phyloP scores from a whole-genome alignment of 768 basidiomycete genomes.

The Hydnomerulius pinastri region DNA sequence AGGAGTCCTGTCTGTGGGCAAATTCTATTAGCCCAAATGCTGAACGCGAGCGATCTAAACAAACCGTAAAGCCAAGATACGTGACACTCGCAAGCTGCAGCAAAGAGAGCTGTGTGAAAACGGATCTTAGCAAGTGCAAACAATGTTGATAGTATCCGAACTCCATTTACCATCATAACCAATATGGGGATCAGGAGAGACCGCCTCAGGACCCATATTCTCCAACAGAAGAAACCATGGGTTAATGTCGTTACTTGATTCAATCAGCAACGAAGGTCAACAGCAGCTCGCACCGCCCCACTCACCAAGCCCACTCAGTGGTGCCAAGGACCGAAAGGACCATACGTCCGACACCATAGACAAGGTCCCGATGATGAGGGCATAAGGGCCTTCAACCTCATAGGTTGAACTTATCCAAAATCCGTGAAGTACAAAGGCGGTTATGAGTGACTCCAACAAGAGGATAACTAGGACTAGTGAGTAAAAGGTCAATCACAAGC shows the following conservation, averaged over 20 bases:
- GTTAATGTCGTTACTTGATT: constrained; percentile 13
- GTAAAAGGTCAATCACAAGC: neutral
- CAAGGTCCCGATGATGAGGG: neutral
- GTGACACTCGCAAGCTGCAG: constrained; percentile 21
- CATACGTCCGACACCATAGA: too few species aligned
- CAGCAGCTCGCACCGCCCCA: neutral
- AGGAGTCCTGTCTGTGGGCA: neutral
- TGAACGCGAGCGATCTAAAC: neutral
- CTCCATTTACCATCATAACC: constrained; percentile 18
- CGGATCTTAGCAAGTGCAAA: neutral
- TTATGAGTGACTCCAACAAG: constrained; percentile 19
- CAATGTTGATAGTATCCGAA: neutral
- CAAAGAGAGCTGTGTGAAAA: constrained; percentile 17
- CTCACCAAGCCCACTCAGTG: constrained; percentile 22
- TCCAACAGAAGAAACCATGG: constrained; percentile 27
- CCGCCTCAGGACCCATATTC: constrained; percentile 12
- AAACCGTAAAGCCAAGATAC: neutral
- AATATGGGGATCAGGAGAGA: neutral
- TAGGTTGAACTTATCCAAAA: constrained; percentile 12
- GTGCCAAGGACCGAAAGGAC: too few species aligned
- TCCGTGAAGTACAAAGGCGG: constrained; percentile 7
- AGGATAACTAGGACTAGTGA: constrained; percentile 12
- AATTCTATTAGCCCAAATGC: neutral
- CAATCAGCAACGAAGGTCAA: neutral
- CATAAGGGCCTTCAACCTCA: neutral